Percentiles rank a stretch among this genome's conserved stretches.
These are phyloP conservation scores for Xylariaceae sp. DNA, from an alignment of 2,329 filamentous ascomycete species.

Conservation along the genomic window DNA sequence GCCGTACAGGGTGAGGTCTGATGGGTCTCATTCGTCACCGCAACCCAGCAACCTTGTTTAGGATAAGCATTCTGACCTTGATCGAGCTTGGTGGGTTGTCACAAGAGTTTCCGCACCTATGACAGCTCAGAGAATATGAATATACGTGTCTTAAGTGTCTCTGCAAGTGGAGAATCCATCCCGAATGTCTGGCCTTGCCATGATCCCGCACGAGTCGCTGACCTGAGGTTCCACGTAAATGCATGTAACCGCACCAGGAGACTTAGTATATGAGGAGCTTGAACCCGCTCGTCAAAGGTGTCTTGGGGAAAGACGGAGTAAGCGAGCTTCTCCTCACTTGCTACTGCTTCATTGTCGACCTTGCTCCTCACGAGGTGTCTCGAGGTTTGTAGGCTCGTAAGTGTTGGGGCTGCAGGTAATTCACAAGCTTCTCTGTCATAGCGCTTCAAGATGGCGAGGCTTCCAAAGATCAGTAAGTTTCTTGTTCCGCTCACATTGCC, in stretches of 20 bases:
- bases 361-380: constrained; percentile 5
- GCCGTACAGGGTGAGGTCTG: neutral
- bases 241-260: constrained; percentile 16
- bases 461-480: constrained; percentile 28
- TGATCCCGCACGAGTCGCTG: constrained; percentile 4
- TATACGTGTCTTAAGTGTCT: too few relatives aligned
- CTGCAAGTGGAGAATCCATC: constrained; percentile 4
- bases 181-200: neutral
- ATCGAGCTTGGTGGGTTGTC: neutral
- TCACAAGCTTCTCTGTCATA: too few relatives aligned
- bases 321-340: constrained; percentile 4
- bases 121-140: constrained; percentile 2
- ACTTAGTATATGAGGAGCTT: constrained; percentile 21
- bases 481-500: neutral
- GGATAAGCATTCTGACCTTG: neutral
- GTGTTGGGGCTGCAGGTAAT: too few relatives aligned
- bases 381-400: too few relatives aligned
- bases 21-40: constrained; percentile 6
- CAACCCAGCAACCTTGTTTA: too few relatives aligned
- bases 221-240: constrained; percentile 13
- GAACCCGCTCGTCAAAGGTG: constrained; percentile 10
- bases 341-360: constrained; percentile 6
- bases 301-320: constrained; percentile 2
- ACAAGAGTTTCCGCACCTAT: constrained; percentile 17
- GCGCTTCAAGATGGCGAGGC: constrained; percentile 23